Percentiles rank a stretch among this genome's conserved stretches.
Evolutionary conservation across 2,329 filamentous ascomycete species (phyloP).

Genomic region (Colletotrichum plurivorum): DNA sequence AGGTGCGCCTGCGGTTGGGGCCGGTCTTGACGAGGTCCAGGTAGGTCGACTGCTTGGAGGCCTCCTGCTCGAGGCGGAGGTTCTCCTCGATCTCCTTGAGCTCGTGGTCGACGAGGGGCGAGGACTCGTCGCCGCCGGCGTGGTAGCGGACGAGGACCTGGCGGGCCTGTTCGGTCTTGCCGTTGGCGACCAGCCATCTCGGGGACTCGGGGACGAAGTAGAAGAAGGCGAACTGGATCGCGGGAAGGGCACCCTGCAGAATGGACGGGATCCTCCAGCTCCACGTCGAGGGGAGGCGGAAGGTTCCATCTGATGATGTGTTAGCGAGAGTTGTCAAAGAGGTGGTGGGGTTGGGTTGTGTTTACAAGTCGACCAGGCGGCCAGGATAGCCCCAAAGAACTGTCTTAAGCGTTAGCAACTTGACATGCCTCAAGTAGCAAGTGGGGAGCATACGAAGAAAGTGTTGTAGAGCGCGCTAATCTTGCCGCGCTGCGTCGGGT

Average conservation of each 20-base stretch:
- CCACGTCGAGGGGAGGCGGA: constrained; percentile 51
- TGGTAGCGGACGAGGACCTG: constrained; percentile 69
- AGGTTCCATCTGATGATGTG: constrained; percentile 42
- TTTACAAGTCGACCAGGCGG: constrained; percentile 46
- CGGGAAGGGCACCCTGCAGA: constrained; percentile 57
- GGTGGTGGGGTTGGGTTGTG: too few species aligned
- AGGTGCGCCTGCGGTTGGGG: constrained; percentile 46
- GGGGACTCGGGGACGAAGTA: constrained; percentile 70
- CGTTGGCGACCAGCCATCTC: constrained; percentile 71
- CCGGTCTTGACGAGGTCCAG: constrained; percentile 47
- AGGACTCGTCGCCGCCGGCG: constrained; percentile 58
- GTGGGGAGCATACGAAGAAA: constrained; percentile 35
- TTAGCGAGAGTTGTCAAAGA: rapidly evolving
- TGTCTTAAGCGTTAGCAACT: neutral
- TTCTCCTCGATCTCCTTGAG: constrained; percentile 58
- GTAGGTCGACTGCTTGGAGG: constrained; percentile 53
- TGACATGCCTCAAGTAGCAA: neutral
- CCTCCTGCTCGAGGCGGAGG: constrained; percentile 64
- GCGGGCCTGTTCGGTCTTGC: constrained; percentile 65
- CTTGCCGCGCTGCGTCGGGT: constrained; percentile 52
- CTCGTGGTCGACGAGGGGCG: constrained; percentile 47
- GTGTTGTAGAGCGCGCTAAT: constrained; percentile 62
- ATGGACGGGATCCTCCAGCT: constrained; percentile 46
- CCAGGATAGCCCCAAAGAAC: constrained; percentile 55
- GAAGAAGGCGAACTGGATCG: constrained; percentile 25